Evolutionary conservation across 2,329 filamentous ascomycete genomes (phyloP), one percentile per base, ranked within the genome.

Genomic region (Dactylellina drechsleri): DNA sequence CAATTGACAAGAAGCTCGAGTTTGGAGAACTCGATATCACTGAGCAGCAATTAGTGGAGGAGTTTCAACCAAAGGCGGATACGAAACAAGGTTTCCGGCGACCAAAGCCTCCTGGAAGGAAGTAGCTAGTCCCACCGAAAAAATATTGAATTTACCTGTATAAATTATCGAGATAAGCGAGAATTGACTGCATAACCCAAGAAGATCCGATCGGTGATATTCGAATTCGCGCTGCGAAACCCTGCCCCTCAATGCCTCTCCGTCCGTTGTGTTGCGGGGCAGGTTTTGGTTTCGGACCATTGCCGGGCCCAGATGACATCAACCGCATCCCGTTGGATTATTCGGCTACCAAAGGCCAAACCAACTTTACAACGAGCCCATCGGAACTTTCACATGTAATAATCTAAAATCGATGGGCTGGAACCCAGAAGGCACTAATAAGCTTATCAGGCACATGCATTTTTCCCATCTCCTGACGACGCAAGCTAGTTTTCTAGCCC

Each of bases 61-160:
- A 93, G 79, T 84, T 93, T 79, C 89, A 91, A 78, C 89, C 89
- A 52, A 87, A 88, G 81, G 85, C 85, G 47, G 87, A 90, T 80
- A 83, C 85, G 54, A 90, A 89, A 82, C 86, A 88, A 81, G 88
- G 85, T 0, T 95, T 95, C 82, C 89, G 87, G 79, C 87, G 91
- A 81, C 92, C 92, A 28, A 93, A 92, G 87, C 87, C 91, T 79
- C 92, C 92, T 4, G 92, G 92, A 43, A 85, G 90, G 84, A 78
- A 77, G 54, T 79, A 77, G 45, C 6, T 43, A 23, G 36, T 49
- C 8, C 54, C n/a, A 43, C 49, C n/a, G 67, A 28, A 28, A 54
- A 7, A 23, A 18, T n/a, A n/a, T 23, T 8, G 12, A 52, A 52
- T 3, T 13, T 43, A 56, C 36, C 40, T 67, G 71, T 65, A 68